Evolutionary conservation across 2,329 filamentous ascomycete species (phyloP), one percentile per base, ranked within the genome.

Genomic region (Stylonectria norvegica): DNA sequence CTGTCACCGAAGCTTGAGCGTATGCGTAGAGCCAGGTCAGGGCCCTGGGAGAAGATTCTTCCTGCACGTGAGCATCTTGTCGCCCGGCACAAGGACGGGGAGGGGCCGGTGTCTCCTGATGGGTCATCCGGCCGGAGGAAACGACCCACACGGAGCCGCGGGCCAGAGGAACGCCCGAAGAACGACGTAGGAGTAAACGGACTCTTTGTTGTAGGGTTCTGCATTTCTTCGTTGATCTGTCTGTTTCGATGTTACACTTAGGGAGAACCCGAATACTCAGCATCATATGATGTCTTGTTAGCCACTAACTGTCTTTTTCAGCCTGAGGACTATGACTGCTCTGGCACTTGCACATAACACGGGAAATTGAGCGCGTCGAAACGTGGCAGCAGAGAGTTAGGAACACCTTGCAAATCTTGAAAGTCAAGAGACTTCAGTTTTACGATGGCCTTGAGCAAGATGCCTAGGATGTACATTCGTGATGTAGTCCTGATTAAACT

Each of bases 81-180:
- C n/a, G n/a, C n/a, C n/a, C 14, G 40, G 38, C 36, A 41, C 30
- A 36, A 48, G 41, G 36, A 37, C 47, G 48, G 42, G 38, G 47
- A 22, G 36, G 39, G 29, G 39, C 44, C 50, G 43, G 42, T 20
- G 40, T 50, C 48, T 49, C 43, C 35, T 48, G 42, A 45, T 49
- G 43, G 32, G 49, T 50, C 45, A 45, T 40, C 50, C 52, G 47
- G 33, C 29, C 41, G 45, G 12, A 16, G 15, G 27, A 8, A 14
- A 30, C 9, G 27, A 30, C 27, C 27, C 27, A 30, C 27, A 9
- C 27, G 27, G 27, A 30, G 27, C 27, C 27, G 8, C 27, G 27
- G 27, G 8, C 22, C 8, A 12, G 27, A 30, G 8, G 6, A 6
- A 30, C 8, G 14, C 27, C 8, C 9, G 8, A 15, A 30, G 8